phyloP scores from a whole-genome alignment of 192 early-diverging fungal species.

The Dissophora ornata region DNA sequence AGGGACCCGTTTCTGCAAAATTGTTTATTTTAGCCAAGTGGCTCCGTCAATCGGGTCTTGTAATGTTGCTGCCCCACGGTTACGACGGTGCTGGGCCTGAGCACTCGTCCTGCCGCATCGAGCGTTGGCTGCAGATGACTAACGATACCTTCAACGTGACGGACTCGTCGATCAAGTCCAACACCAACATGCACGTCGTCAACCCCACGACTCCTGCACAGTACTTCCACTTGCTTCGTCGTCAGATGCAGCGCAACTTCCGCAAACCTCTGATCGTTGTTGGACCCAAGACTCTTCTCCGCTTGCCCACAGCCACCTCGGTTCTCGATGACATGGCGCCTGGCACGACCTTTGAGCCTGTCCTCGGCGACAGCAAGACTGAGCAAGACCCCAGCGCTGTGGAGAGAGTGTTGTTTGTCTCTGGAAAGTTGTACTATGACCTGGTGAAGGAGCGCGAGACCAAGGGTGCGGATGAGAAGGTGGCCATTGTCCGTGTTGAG shows the following conservation, averaged over 20 bases:
- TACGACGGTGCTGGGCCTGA: conserved; percentile 97
- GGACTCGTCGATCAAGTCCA: conserved; percentile 61
- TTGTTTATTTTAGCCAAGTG: conserved; percentile 80
- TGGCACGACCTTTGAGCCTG: conserved; percentile 86
- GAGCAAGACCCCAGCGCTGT: conserved; percentile 53
- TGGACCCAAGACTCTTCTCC: conserved; percentile 77
- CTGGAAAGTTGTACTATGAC: conserved; percentile 95
- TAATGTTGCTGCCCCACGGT: conserved; percentile 95
- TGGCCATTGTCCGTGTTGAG: conserved; percentile 90
- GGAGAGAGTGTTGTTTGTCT: conserved; percentile 85
- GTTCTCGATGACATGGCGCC: conserved; percentile 84
- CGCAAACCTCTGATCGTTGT: conserved; percentile 95
- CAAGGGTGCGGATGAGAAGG: conserved; percentile 63
- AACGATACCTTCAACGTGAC: conserved; percentile 79
- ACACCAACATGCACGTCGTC: conserved; percentile 94
- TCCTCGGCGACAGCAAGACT: conserved; percentile 74
- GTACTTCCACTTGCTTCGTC: conserved; percentile 94
- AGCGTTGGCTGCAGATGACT: conserved; percentile 95
- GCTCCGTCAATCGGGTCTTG: conserved; percentile 91
- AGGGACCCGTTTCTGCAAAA: background rate
- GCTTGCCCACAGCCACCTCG: conserved; percentile 74
- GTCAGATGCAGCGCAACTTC: conserved; percentile 90
- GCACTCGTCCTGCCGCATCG: conserved; percentile 91
- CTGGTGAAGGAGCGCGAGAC: conserved; percentile 80
- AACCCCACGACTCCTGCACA: conserved; percentile 95